Evolutionary conservation across 306 rosid genomes (phyloP), one percentile per base, ranked within the genome.

Genomic region (Notholithocarpus densiflorus): DNA sequence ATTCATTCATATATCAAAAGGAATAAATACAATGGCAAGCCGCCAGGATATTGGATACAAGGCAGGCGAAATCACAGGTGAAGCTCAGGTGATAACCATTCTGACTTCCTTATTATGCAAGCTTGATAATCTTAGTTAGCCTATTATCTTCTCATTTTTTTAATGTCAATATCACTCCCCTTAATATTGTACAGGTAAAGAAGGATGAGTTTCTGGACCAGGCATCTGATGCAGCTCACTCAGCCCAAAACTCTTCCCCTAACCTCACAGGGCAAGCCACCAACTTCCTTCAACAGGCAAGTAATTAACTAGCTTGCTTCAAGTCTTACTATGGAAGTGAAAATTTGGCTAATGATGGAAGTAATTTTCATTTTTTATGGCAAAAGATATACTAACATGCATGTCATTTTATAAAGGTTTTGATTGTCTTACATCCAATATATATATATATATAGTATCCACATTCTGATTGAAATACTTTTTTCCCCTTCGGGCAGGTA

Each of bases 251-350:
- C 54, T 21, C 81, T 71, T 78, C 84, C 26, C 32, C 87, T 48
- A 79, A 81, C 40, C 64, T 82, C 76, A 80, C 78, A 23, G 84
- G 68, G 17, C 89, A 88, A 83, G 84, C 89, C 72, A 64, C 89
- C 60, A 72, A 27, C 78, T 60, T 88, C 79, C 71, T 88, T 65
- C 91, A 88, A 81, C 91, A 88, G 91, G 91, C 62, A 80, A 73
- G 62, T 59, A 24, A 48, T 40, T 40, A 40, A 40, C 45, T 40
- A 7, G 45, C 53, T 12, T 11, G 5, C 53, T 48, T 48, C 17
- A 48, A 48, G 14, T 48, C 17, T 13, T 48, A 48, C 53, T 48
- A 3, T 10, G 53, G 17, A 48, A 48, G 14, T 48, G 17, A 11
- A 48, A 48, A 48, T 48, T 13, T 48, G 17, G 17, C 17, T 3